phyloP scores from a whole-genome alignment of 768 basidiomycete genomes.

The Lyophyllum shimeji region DNA sequence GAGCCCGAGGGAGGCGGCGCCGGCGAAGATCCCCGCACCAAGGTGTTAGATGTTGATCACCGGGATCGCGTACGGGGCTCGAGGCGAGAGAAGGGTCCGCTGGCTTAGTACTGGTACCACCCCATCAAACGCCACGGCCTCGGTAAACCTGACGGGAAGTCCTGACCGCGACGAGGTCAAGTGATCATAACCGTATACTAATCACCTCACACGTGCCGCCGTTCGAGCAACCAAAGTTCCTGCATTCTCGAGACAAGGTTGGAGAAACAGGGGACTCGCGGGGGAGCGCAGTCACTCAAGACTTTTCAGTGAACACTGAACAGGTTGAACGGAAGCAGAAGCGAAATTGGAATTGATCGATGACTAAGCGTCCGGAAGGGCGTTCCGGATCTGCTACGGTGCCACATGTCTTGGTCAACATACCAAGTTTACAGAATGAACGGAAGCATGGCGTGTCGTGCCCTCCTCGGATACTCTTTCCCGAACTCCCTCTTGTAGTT shows the following conservation, averaged over 20 bases:
- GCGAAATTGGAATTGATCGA: neutral
- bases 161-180: neutral
- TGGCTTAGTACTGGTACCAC: neutral
- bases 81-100: neutral
- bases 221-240: no score
- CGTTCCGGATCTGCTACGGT: no score
- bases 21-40: neutral
- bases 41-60: neutral
- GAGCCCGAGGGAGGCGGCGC: no score
- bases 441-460: slow-evolving; percentile 79
- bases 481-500: slow-evolving; percentile 95
- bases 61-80: neutral
- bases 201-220: no score
- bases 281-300: neutral
- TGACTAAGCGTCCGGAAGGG: no score
- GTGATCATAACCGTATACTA: neutral
- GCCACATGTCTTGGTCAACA: neutral
- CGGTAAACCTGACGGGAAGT: neutral
- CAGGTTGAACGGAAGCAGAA: neutral
- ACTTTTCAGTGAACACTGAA: neutral
- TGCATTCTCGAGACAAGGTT: no score
- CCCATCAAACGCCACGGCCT: no score
- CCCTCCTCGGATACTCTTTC: slow-evolving; percentile 72
- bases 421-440: slow-evolving; percentile 49
- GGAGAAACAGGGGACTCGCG: neutral